Base-by-base conservation (phyloP, 768 basidiomycete genomes). In the Boletus subcaerulescens region DNA sequence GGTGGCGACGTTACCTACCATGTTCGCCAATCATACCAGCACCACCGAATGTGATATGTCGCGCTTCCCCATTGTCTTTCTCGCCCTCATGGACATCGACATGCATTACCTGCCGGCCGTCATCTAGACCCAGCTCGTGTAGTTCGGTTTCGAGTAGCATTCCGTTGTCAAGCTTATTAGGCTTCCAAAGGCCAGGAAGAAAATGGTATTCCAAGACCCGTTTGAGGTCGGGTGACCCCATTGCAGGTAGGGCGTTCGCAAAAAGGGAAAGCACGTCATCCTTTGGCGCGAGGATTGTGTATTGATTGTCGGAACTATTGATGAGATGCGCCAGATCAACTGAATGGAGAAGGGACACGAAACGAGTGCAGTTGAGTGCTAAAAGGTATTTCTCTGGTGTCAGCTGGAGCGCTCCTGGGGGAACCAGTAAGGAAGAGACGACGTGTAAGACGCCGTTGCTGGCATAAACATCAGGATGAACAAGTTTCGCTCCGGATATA, bases 371-470 rank as follows among this genome's bases (percentile, higher is more conserved):
- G 66, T 97, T 92, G 56, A 98, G 79, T 4, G 91, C 85, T 11
- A 98, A 82, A 17, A 99, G 87, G 60, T 89, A 93, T 71, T 98
- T 98, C 75, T 98, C 97, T 17, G 95, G 89, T 5, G 95, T 98
- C 42, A 94, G 74, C 56, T 83, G 77, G 22, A 96, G 80, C 43
- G 89, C 80, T 15, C 83, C 85, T 3, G 81, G 78, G 8, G 93
- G 90, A 12, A 95, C 70, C 14, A 99, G 81, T 22, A 98, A 82
- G 14, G 84, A 82, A 14, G 89, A 89, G 24, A 98, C 81, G 41
- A 93, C 82, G 70, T 99, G 97, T 15, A 98, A 69, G 42, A 98
- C 97, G 45, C 96, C 97, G 64, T 99, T 99, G 31, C 90, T 87
- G 5, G 91, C 95, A 64, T 94, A 93, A 35, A 97, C 83, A 64